A percentile compares a stretch with the other conserved stretches of the same genome.
phyloP scores from a whole-genome alignment of 2,329 filamentous ascomycete genomes.

The Ophiostoma populinum region DNA sequence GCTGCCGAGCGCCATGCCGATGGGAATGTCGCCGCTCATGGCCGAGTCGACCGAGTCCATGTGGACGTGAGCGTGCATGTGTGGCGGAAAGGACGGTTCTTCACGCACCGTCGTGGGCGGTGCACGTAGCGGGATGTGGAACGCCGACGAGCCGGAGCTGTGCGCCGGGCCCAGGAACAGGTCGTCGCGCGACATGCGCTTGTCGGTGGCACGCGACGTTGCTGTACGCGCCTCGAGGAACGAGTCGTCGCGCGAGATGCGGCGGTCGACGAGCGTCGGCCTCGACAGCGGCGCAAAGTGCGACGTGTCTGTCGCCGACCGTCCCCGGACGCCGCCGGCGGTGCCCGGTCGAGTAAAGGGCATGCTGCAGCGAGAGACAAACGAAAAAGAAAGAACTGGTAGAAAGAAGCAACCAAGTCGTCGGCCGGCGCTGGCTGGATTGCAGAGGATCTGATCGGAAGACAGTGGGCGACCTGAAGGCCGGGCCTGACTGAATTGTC shows the following conservation, averaged over 20 bases:
- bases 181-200: conserved; percentile 25
- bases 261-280: conserved; percentile 1
- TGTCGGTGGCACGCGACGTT: conserved; percentile 5
- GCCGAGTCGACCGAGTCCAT: conserved; percentile 24
- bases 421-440: no score
- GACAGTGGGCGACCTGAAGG: no score
- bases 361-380: no score
- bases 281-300: not conserved
- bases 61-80: no score
- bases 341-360: no score
- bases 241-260: conserved; percentile 27
- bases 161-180: conserved; percentile 17
- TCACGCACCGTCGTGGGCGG: conserved; percentile 26
- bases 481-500: no score
- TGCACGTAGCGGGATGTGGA: conserved; percentile 24
- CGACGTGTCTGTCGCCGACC: not conserved
- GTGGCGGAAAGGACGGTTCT: conserved; percentile 14
- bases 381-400: no score
- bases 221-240: conserved; percentile 14
- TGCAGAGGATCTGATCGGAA: no score
- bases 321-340: no score
- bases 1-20: conserved; percentile 61
- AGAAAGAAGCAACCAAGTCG: no score
- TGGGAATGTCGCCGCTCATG: conserved; percentile 32
- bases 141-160: no score